Evolutionary conservation across 75 land plant genomes (phyloP).

Genomic region (Isoetes taiwanensis): DNA sequence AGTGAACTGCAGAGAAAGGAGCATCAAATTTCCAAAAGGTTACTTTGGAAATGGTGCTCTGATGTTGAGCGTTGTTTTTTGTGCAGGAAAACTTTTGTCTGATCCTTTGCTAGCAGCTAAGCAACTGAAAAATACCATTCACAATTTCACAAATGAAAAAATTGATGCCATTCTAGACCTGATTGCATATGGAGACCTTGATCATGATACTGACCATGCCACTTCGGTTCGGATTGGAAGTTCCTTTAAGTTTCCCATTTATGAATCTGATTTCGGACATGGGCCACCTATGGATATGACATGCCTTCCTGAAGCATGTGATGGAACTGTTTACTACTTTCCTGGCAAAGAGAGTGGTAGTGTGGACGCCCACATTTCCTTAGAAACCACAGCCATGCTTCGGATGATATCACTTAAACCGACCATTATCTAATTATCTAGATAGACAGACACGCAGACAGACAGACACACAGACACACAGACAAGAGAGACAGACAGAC

Average conservation of each 20-base stretch:
- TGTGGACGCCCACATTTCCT: background rate
- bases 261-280: background rate
- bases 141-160: background rate
- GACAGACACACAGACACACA: too few relatives aligned
- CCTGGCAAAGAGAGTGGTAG: background rate
- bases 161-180: background rate
- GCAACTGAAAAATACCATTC: background rate
- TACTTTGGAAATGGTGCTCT: background rate
- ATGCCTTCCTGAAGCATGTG: background rate
- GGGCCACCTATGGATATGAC: background rate
- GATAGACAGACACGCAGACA: too few relatives aligned
- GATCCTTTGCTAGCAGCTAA: background rate
- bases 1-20: too few relatives aligned
- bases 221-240: background rate
- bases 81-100: background rate
- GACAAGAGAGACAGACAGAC: too few relatives aligned
- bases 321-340: background rate
- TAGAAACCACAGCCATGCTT: background rate
- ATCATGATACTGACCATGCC: background rate
- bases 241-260: background rate
- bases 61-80: background rate
- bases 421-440: too few relatives aligned
- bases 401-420: too few relatives aligned
- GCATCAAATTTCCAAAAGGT: too few relatives aligned
- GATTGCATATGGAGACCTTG: background rate